A percentile compares a stretch with the other conserved stretches of the same genome.
These are phyloP conservation scores for Hawksworthiomyces lignivorus DNA, from an alignment of 2,329 filamentous ascomycete genomes.

Conservation along the genomic window DNA sequence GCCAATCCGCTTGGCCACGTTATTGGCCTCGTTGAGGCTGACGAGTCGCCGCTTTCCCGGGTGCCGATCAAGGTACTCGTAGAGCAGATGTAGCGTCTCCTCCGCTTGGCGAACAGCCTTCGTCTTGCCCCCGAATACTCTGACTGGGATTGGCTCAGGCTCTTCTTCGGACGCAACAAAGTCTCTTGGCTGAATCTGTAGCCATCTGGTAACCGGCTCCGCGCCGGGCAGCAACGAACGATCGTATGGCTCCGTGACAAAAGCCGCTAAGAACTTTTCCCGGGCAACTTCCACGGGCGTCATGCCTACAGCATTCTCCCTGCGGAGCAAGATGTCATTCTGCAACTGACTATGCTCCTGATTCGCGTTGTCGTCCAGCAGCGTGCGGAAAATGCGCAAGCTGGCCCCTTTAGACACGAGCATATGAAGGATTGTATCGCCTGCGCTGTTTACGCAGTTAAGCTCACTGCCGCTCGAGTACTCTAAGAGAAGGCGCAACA, in stretches of 20 bases:
- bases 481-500: constrained; percentile 43
- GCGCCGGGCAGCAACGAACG: too few species aligned
- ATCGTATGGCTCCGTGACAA: constrained; percentile 26
- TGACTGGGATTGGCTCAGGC: not conserved
- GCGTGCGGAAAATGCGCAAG: constrained; percentile 28
- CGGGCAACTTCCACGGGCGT: constrained; percentile 63
- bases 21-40: constrained; percentile 47
- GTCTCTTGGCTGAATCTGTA: too few species aligned
- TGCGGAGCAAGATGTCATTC: constrained; percentile 47
- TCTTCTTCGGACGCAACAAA: too few species aligned
- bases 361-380: constrained; percentile 49
- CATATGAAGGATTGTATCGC: constrained; percentile 58
- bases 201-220: too few species aligned
- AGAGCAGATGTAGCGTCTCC: not conserved
- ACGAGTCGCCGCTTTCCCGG: constrained; percentile 38
- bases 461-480: constrained; percentile 48
- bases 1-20: constrained; percentile 23
- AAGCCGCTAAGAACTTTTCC: constrained; percentile 40
- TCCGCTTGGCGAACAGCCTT: not conserved
- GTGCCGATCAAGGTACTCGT: constrained; percentile 1
- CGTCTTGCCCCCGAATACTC: not conserved
- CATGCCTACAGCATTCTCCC: constrained; percentile 70
- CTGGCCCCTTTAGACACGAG: constrained; percentile 33
- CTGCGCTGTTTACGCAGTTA: constrained; percentile 53
- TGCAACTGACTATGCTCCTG: not conserved